Evolutionary conservation across 345 rosid species (phyloP).

Genomic region (Ricinus communis): DNA sequence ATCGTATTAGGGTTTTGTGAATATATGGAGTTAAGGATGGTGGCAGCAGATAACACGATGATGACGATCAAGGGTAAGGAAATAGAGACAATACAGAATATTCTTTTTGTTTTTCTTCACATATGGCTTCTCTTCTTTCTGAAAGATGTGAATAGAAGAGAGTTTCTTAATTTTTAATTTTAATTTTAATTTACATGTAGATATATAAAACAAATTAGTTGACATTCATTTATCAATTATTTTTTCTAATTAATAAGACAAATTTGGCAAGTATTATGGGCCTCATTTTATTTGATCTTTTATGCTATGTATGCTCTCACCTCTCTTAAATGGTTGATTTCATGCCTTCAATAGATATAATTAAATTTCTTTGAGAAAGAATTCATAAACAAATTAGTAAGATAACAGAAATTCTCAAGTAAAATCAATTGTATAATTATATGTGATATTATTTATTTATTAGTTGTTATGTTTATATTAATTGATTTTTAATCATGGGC

Average conservation of each 20-base stretch:
- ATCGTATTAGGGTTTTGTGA: neutral
- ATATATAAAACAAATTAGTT: conserved; percentile 3
- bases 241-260: conserved; percentile 6
- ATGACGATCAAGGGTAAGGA: conserved; percentile 5
- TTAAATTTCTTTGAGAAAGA: too few species aligned
- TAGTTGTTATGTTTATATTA: too few species aligned
- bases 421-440: too few species aligned
- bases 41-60: neutral
- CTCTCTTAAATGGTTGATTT: too few species aligned
- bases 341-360: too few species aligned
- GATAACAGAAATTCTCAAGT: too few species aligned
- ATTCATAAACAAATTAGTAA: too few species aligned
- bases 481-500: too few species aligned
- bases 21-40: neutral
- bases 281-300: neutral
- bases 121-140: conserved; percentile 9
- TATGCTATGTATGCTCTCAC: too few species aligned
- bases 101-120: neutral
- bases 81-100: neutral
- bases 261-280: neutral
- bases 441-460: too few species aligned
- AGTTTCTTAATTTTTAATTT: neutral
- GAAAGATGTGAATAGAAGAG: conserved; percentile 3
- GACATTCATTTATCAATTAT: conserved; percentile 16
- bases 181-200: conserved; percentile 8